Base-by-base conservation (phyloP, 2,329 filamentous ascomycete genomes). In the Neonectria hederae region DNA sequence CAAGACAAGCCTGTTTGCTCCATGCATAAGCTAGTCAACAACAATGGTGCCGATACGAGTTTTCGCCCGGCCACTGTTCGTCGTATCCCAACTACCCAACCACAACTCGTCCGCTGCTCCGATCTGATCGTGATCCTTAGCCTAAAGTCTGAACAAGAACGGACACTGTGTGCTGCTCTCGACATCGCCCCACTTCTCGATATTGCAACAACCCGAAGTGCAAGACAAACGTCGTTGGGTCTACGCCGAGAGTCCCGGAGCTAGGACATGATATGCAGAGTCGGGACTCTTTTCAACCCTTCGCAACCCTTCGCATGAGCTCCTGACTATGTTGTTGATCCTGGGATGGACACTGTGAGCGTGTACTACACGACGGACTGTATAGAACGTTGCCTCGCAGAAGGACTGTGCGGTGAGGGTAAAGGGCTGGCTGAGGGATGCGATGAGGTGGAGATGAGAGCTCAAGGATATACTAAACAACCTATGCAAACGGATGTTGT, bases 401-500 rank as follows among this genome's bases (percentile, higher is more conserved):
- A 48, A 43, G 21, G 26, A 43, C 14, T 32, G 38, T 53, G 59
- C 28, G 35, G 43, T 48, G 53, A 40, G 35, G 43, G 10, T n/a
- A 46, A 22, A 43, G 32, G 51, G 46, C 38, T 26, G 46, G 49
- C 54, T 45, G 40, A 51, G 45, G 28, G 28, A 51, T 46, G 28
- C 26, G 58, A 24, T 59, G 54, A 54, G 19, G 48, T 24, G 54
- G 40, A 51, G 28, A 55, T 21, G 46, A 45, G 30, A n/a, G 11
- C 14, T 26, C 38, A 54, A 48, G 40, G 21, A 24, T 54, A 57
- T 52, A 35, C 13, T n/a, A 28, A 26, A 51, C 17, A 24, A 24
- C 49, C 32, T 46, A 43, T 49, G 59, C 51, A 24, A 45, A 61
- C 54, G 59, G 52, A 42, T 53, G 51, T 65, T 62, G 60, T 66